These are phyloP conservation scores for Neoscytalidium dimidiatum DNA, from an alignment of 2,329 filamentous ascomycete genomes.

Conservation along the genomic window DNA sequence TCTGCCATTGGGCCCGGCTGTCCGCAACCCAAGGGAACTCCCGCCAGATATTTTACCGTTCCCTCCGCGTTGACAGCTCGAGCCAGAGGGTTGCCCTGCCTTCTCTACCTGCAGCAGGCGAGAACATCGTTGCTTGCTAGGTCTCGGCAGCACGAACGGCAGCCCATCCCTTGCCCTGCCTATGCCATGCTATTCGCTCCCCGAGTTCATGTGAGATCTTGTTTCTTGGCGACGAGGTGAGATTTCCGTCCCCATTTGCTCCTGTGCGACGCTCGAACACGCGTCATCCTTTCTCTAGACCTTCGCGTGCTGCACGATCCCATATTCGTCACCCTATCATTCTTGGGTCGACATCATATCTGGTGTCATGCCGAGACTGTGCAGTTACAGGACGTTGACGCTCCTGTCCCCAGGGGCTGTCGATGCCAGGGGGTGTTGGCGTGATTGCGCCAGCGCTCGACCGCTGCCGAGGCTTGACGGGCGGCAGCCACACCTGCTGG, in stretches of 20 bases:
- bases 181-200: background rate
- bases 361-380: conserved; percentile 3
- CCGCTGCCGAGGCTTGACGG: background rate
- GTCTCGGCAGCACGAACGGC: background rate
- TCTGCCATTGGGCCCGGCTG: background rate
- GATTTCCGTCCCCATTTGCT: conserved; percentile 7
- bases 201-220: background rate
- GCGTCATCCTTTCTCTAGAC: conserved; percentile 2
- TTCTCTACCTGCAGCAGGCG: conserved; percentile 2
- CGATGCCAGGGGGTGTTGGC: background rate
- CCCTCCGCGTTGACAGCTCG: conserved; percentile 1
- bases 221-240: background rate
- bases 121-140: background rate
- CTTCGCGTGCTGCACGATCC: conserved; percentile 2
- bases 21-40: background rate
- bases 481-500: background rate
- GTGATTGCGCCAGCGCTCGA: background rate
- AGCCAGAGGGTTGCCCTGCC: conserved; percentile 6
- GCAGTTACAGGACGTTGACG: background rate
- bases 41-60: background rate
- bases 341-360: background rate
- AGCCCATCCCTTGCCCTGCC: conserved; percentile 7
- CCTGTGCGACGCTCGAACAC: background rate
- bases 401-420: background rate
- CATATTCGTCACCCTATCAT: background rate